phyloP scores from a whole-genome alignment of 2,329 filamentous ascomycete species.

The Dryadomyces quercivorus region DNA sequence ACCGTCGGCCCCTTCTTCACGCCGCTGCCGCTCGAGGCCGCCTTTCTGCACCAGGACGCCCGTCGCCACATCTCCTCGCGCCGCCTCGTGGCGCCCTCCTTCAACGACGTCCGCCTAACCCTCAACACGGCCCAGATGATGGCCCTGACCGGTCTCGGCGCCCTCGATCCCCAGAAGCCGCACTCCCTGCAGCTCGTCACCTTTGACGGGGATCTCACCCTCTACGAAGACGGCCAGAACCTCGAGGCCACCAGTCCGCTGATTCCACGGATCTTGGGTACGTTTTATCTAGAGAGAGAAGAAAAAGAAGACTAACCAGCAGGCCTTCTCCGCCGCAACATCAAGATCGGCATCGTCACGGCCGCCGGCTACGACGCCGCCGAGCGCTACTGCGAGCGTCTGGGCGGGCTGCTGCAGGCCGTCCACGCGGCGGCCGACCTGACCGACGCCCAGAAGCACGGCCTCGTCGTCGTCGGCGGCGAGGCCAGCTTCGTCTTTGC shows the following conservation, averaged over 20 bases:
- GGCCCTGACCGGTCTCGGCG: slow-evolving; percentile 52
- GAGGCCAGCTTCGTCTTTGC: slow-evolving; percentile 93
- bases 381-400: slow-evolving; percentile 71
- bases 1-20: slow-evolving; percentile 93
- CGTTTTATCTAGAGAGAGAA: slow-evolving; percentile 4
- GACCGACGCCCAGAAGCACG: slow-evolving; percentile 55
- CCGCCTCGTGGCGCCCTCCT: slow-evolving; percentile 88
- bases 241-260: slow-evolving; percentile 66
- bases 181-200: slow-evolving; percentile 68
- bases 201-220: slow-evolving; percentile 93
- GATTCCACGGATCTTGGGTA: slow-evolving; percentile 49
- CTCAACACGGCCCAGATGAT: slow-evolving; percentile 93
- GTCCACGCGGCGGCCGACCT: slow-evolving; percentile 41
- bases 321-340: slow-evolving; percentile 63
- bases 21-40: slow-evolving; percentile 70
- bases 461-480: slow-evolving; percentile 84
- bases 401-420: slow-evolving; percentile 77
- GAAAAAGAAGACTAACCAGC: background rate
- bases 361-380: slow-evolving; percentile 90
- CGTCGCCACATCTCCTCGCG: slow-evolving; percentile 79
- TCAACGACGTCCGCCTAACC: slow-evolving; percentile 89
- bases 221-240: slow-evolving; percentile 82
- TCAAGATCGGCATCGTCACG: slow-evolving; percentile 89
- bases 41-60: slow-evolving; percentile 81
- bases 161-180: slow-evolving; percentile 27